Conservation (phyloP, 2,329 filamentous ascomycete species). For the Aspergillus flavus region DNA sequence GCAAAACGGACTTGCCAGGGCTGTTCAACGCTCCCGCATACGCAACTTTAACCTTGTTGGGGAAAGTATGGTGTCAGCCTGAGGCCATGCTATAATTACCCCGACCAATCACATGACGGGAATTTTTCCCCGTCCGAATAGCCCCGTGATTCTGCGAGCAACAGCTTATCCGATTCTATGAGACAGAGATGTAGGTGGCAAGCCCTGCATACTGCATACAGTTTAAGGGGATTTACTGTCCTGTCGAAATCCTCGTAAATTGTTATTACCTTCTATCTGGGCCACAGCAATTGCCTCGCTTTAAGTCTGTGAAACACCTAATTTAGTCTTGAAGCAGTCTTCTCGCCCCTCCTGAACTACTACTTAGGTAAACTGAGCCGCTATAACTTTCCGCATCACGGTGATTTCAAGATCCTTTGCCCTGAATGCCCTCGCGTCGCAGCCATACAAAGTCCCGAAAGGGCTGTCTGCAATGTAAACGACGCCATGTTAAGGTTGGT, state of each 20-base stretch:
- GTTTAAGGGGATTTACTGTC: not conserved
- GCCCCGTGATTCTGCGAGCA: not conserved
- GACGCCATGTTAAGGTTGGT: constrained; percentile 43
- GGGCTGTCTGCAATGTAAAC: constrained; percentile 44
- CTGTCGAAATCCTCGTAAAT: not conserved
- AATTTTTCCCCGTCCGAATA: not conserved
- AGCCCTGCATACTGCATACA: not conserved
- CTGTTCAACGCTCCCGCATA: not conserved
- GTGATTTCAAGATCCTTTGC: constrained; percentile 1
- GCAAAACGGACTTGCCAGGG: no score
- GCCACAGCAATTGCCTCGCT: not conserved
- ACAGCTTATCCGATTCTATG: not conserved
- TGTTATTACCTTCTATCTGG: not conserved
- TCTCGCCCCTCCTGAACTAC: not conserved
- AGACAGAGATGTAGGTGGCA: not conserved
- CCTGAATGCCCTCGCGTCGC: constrained; percentile 34
- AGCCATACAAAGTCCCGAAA: constrained; percentile 44
- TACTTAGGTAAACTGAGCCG: not conserved
- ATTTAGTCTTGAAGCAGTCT: not conserved
- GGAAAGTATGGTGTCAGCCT: not conserved
- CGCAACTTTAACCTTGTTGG: not conserved
- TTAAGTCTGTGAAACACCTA: not conserved
- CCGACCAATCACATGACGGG: not conserved
- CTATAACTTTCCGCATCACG: not conserved
- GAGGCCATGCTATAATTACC: not conserved